These are phyloP conservation scores for Talaromyces piceae DNA, from an alignment of 2,329 filamentous ascomycete species.

Conservation along the genomic window DNA sequence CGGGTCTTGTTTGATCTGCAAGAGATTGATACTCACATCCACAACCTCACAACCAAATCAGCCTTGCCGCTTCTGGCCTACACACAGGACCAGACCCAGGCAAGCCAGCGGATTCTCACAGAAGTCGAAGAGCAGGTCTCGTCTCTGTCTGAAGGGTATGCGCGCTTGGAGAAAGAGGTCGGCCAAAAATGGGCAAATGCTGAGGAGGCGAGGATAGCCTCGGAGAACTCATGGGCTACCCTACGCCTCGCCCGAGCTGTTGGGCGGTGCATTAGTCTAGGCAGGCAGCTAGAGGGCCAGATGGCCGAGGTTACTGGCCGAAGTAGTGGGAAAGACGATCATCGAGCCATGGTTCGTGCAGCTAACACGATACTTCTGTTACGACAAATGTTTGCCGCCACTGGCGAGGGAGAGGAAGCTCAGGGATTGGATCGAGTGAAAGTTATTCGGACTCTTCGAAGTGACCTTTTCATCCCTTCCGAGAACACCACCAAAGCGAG, in stretches of 20 bases:
- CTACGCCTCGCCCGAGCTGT: slow-evolving; percentile 70
- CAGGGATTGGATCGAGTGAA: slow-evolving; percentile 67
- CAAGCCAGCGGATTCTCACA: slow-evolving; percentile 63
- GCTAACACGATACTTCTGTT: slow-evolving; percentile 71
- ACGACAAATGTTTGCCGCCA: slow-evolving; percentile 62
- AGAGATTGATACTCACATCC: slow-evolving; percentile 93
- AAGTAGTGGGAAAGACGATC: slow-evolving; percentile 54
- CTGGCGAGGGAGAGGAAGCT: slow-evolving; percentile 65
- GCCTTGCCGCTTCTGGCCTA: slow-evolving; percentile 74
- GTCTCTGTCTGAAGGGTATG: slow-evolving; percentile 75
- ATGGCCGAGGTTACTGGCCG: slow-evolving; percentile 59
- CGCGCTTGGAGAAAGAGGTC: slow-evolving; percentile 78
- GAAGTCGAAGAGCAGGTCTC: slow-evolving; percentile 75
- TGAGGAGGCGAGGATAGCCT: slow-evolving; percentile 70
- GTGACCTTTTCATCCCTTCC: slow-evolving; percentile 60
- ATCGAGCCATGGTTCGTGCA: slow-evolving; percentile 72
- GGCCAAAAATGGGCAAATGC: slow-evolving; percentile 77
- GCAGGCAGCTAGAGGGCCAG: slow-evolving; percentile 80
- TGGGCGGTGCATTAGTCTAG: slow-evolving; percentile 69
- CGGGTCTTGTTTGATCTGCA: slow-evolving; percentile 93
- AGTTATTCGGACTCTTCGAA: slow-evolving; percentile 62
- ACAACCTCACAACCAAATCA: slow-evolving; percentile 75
- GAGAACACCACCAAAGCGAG: slow-evolving; percentile 67
- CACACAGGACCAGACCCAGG: slow-evolving; percentile 65
- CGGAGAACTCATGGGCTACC: slow-evolving; percentile 72